Base-by-base conservation (phyloP, 352 stramenopile genomes). In the Aphanomyces stellatus region DNA sequence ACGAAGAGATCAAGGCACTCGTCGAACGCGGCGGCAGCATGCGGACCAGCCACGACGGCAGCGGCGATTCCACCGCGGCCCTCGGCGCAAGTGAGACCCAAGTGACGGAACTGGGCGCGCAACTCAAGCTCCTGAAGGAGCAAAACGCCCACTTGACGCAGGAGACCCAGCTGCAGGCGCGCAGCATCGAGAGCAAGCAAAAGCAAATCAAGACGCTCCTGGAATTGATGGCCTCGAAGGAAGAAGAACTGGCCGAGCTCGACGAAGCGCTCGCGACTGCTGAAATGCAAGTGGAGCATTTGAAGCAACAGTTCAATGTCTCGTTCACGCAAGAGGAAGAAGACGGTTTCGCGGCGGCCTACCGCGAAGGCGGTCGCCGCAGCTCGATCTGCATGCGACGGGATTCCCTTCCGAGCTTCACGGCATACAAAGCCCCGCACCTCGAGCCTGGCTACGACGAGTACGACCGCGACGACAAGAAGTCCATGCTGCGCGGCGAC, bases 101-200 rank as follows among this genome's bases (percentile, higher is more conserved):
- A n/a, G n/a, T 27, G 28, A 25, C 42, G 11, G 60, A 67, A 33
- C 33, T 67, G n/a, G 37, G 40, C 40, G 24, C 30, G n/a, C 37
- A 49, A 30, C 40, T 67, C 49, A 67, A 67, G 34, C 28, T 67
- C 13, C 13, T 41, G 15, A 42, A 35, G 22, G 60, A 67, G 25
- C 60, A 67, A 24, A 49, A 67, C 22, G 25, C 41, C 15, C 42
- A 43, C 19, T 28, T 67, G 13, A 40, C 27, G 33, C 48, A 59
- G 19, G 60, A 67, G 27, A 49, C 49, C 13, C n/a, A 67, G 19
- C 17, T 67, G 24, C 60, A 67, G 28, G 1, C 22, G 27, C 28
- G 41, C 22, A 67, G 60, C 49, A 67, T 67, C 46, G 60, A 67
- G 11, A 67, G 48, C 60, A 67, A 67, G 34, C 60, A 67, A 57